A percentile compares a stretch with the other conserved stretches of the same genome.
Evolutionary conservation across 225 moss, liverwort and hornwort species (phyloP).

Genomic region (Neckera pumila): DNA sequence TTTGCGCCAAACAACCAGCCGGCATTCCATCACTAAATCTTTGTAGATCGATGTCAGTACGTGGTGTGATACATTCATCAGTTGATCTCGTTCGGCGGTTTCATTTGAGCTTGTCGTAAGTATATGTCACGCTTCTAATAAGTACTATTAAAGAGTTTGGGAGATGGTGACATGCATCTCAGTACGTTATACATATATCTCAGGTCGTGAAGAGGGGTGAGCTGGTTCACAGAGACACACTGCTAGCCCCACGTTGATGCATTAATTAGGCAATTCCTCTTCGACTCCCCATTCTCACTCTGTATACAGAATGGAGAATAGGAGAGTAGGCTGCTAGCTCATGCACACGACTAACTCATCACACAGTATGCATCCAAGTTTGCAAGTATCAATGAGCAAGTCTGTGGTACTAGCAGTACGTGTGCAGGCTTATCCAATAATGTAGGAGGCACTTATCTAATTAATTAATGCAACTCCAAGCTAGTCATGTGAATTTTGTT

Average conservation of each 20-base stretch:
- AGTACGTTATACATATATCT: background rate
- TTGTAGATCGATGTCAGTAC: no score
- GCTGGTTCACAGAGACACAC: background rate
- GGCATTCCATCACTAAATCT: background rate
- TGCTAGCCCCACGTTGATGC: background rate
- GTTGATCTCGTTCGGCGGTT: background rate
- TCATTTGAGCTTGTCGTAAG: background rate
- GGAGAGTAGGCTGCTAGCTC: background rate
- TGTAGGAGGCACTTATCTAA: no score
- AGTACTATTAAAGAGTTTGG: no score
- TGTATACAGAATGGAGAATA: no score
- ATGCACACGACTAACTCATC: background rate
- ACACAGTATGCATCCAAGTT: background rate
- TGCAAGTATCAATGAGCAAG: background rate
- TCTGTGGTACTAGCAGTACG: background rate
- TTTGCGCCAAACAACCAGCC: background rate
- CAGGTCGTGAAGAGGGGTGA: background rate
- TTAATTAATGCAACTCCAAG: background rate
- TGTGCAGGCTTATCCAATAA: background rate
- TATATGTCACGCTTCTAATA: background rate
- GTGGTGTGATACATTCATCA: background rate
- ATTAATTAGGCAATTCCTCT: background rate
- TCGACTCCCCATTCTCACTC: background rate
- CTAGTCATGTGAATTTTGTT: background rate
- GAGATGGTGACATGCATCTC: background rate